These are phyloP conservation scores for Rhizoclosmatium sp. DNA, from an alignment of 192 early-diverging fungal species.

Conservation along the genomic window DNA sequence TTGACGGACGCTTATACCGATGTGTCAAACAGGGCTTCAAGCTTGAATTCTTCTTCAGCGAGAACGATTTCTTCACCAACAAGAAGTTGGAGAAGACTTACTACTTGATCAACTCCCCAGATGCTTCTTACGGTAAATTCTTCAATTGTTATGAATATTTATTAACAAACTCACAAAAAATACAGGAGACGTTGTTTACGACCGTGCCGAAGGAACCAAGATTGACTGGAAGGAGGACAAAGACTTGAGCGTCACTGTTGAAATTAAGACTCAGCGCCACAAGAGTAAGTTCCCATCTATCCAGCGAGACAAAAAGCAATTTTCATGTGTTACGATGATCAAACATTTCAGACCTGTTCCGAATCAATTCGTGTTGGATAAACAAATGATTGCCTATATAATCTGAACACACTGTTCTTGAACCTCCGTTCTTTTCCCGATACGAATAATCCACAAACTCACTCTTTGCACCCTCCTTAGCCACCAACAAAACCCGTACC, in stretches of 20 bases:
- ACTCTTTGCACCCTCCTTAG: constrained; percentile 34
- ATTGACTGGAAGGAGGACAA: constrained; percentile 98
- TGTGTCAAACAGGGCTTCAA: constrained; percentile 74
- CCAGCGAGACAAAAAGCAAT: too few relatives aligned
- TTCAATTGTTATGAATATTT: neutral
- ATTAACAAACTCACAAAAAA: constrained; percentile 1
- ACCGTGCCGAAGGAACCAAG: constrained; percentile 88
- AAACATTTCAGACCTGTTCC: neutral
- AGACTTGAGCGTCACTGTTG: constrained; percentile 90
- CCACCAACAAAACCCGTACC: constrained; percentile 96
- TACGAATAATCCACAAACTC: neutral
- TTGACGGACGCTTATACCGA: neutral
- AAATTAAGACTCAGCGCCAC: constrained; percentile 99
- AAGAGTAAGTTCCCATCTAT: constrained; percentile 64
- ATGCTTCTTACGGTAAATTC: constrained; percentile 69
- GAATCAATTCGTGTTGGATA: neutral
- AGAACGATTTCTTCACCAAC: constrained; percentile 93
- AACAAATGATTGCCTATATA: neutral
- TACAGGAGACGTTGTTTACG: constrained; percentile 87
- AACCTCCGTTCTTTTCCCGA: too few relatives aligned
- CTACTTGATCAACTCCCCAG: constrained; percentile 75
- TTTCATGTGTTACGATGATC: too few relatives aligned
- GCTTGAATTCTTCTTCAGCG: constrained; percentile 90
- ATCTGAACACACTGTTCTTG: too few relatives aligned
- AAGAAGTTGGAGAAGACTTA: constrained; percentile 90